phyloP scores from a whole-genome alignment of 352 stramenopile genomes.

The Phytophthora sojae region DNA sequence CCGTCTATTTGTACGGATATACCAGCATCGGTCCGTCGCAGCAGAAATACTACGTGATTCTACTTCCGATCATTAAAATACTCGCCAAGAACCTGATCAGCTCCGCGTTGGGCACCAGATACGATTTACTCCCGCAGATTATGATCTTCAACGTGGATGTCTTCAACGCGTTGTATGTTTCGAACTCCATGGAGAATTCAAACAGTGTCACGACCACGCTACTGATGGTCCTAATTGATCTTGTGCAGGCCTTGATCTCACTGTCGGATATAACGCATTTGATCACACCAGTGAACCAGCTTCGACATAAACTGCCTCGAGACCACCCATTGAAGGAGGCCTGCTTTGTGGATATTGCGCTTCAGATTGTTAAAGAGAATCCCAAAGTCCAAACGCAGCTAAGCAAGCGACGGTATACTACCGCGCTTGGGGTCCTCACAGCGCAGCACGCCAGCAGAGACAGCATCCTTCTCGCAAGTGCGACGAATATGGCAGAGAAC shows the following conservation, averaged over 20 bases:
- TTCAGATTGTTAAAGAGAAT: neutral
- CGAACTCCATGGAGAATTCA: neutral
- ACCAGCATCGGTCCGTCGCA: neutral
- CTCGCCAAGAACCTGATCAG: slow-evolving; percentile 1
- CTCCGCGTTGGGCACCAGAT: neutral
- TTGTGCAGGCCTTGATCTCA: neutral
- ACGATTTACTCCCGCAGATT: neutral
- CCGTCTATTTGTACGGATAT: slow-evolving; percentile 1
- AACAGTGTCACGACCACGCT: slow-evolving; percentile 1
- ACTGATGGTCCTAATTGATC: neutral
- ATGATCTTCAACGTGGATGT: slow-evolving; percentile 5
- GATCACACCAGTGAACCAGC: neutral
- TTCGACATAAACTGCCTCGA: neutral
- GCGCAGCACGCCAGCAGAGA: neutral
- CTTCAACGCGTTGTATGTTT: neutral
- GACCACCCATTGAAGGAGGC: neutral
- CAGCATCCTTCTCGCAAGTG: neutral
- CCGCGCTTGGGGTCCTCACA: neutral
- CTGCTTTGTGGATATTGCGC: neutral
- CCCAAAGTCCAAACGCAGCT: neutral
- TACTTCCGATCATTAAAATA: neutral
- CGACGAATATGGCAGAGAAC: neutral
- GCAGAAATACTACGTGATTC: neutral
- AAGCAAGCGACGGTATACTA: neutral
- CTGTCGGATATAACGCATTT: neutral